These are phyloP conservation scores for Plectranthus barbatus DNA, from an alignment of 257 asterid species.

Conservation along the genomic window DNA sequence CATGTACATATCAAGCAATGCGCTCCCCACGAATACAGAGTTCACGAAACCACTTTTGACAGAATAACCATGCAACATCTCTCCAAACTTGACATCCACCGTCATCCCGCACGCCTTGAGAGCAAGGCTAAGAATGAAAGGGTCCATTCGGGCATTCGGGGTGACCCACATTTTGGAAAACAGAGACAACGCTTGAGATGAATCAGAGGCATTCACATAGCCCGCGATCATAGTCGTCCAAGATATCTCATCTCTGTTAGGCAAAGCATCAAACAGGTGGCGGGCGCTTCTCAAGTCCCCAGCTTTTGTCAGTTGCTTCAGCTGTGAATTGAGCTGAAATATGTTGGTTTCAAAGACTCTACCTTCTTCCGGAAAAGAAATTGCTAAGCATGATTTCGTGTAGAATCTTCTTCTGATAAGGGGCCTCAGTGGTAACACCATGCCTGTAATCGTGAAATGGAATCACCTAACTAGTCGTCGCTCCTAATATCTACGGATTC, in stretches of 20 bases:
- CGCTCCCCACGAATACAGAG: slow-evolving; percentile 82
- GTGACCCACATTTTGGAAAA: slow-evolving; percentile 53
- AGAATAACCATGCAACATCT: slow-evolving; percentile 49
- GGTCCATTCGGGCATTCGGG: slow-evolving; percentile 47
- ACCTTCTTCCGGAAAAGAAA: slow-evolving; percentile 16
- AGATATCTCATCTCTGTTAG: slow-evolving; percentile 61
- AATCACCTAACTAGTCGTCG: not conserved
- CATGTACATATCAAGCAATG: slow-evolving; percentile 76
- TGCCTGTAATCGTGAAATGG: slow-evolving; percentile 1
- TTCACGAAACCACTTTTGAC: slow-evolving; percentile 43
- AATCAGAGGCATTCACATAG: slow-evolving; percentile 48
- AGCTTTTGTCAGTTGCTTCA: slow-evolving; percentile 32
- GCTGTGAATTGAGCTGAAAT: slow-evolving; percentile 41
- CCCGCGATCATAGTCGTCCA: slow-evolving; percentile 87
- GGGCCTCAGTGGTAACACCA: slow-evolving; percentile 27
- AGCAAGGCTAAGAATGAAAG: slow-evolving; percentile 68
- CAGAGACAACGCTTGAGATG: slow-evolving; percentile 61
- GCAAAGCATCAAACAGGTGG: slow-evolving; percentile 56
- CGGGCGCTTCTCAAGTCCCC: slow-evolving; percentile 63
- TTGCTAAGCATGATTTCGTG: slow-evolving; percentile 28
- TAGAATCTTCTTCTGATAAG: slow-evolving; percentile 26
- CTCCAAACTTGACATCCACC: slow-evolving; percentile 38
- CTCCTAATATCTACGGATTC: not conserved
- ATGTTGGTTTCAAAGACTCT: slow-evolving; percentile 26
- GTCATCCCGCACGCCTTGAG: slow-evolving; percentile 65